A percentile compares a stretch with the other conserved stretches of the same genome.
phyloP scores from a whole-genome alignment of 345 rosid species.

The Gossypium longicalyx region DNA sequence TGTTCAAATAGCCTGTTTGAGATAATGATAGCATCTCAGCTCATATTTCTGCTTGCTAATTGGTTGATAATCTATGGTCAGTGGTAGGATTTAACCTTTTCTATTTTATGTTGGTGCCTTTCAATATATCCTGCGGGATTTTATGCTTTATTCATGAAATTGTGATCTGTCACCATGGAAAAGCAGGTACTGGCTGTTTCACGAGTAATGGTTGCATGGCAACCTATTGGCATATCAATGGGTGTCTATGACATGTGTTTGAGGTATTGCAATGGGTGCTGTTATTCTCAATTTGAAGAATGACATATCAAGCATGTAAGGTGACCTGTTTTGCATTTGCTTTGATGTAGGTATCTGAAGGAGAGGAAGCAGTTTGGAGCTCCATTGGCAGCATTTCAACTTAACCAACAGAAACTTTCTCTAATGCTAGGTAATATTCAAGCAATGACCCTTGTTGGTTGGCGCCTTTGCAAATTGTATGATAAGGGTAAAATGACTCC shows the following conservation, averaged over 20 bases:
- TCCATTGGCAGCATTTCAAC: conserved; percentile 86
- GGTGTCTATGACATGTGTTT: conserved; percentile 95
- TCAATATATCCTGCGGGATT: background rate
- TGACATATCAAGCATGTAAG: background rate
- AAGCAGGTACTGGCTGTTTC: conserved; percentile 84
- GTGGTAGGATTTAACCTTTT: background rate
- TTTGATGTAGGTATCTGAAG: conserved; percentile 55
- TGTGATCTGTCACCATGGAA: conserved; percentile 9
- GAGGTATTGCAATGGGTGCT: conserved; percentile 40
- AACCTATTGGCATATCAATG: conserved; percentile 89
- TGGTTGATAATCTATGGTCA: background rate
- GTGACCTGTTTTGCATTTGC: conserved; percentile 13
- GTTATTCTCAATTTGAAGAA: background rate
- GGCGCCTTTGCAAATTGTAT: conserved; percentile 92
- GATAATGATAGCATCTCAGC: conserved; percentile 5
- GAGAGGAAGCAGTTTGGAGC: conserved; percentile 98
- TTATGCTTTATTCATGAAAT: background rate
- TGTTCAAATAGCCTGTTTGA: conserved; percentile 2
- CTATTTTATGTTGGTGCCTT: background rate
- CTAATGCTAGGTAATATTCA: conserved; percentile 81
- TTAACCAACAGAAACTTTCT: conserved; percentile 79
- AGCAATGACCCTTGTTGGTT: conserved; percentile 87
- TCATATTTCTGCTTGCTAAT: background rate
- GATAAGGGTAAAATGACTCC: conserved; percentile 82
- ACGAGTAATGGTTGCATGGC: conserved; percentile 95